These are phyloP conservation scores for Plasmodium reichenowi DNA, from an alignment of 169 alveolate genomes.

Conservation along the genomic window DNA sequence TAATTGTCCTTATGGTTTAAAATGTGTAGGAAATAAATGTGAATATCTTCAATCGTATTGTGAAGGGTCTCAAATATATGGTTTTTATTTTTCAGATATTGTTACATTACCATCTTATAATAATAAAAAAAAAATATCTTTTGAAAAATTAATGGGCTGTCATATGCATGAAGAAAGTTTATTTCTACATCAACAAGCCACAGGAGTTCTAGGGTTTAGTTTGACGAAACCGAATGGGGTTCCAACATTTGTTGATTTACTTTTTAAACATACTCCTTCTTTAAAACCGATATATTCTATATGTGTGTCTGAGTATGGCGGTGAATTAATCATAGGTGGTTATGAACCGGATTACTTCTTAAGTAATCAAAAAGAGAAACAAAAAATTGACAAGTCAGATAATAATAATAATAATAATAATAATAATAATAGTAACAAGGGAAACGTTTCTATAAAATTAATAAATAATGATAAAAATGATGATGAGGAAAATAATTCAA, in stretches of 20 bases:
- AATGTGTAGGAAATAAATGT: slow-evolving; percentile 74
- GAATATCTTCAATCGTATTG: slow-evolving; percentile 78
- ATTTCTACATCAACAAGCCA: slow-evolving; percentile 81
- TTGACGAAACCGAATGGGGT: slow-evolving; percentile 64
- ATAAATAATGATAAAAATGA: background rate
- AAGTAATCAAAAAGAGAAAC: background rate
- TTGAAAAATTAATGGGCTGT: slow-evolving; percentile 73
- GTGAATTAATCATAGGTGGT: slow-evolving; percentile 82
- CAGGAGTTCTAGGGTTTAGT: slow-evolving; percentile 84
- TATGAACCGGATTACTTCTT: slow-evolving; percentile 29
- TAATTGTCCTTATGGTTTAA: slow-evolving; percentile 65
- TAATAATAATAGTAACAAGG: too few species aligned
- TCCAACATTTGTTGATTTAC: slow-evolving; percentile 65
- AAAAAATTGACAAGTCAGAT: background rate
- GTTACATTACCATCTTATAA: slow-evolving; percentile 52
- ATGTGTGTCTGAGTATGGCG: slow-evolving; percentile 83
- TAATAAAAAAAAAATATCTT: slow-evolving; percentile 15
- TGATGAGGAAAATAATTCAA: background rate
- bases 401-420: too few species aligned
- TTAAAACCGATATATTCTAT: slow-evolving; percentile 61
- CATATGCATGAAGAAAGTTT: slow-evolving; percentile 79
- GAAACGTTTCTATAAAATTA: too few species aligned
- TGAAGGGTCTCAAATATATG: slow-evolving; percentile 81
- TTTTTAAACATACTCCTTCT: slow-evolving; percentile 20
- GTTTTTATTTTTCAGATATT: slow-evolving; percentile 78